Evolutionary conservation across 805 yeast species (phyloP).

Genomic region (Zygosaccharomyces gambellarensis): DNA sequence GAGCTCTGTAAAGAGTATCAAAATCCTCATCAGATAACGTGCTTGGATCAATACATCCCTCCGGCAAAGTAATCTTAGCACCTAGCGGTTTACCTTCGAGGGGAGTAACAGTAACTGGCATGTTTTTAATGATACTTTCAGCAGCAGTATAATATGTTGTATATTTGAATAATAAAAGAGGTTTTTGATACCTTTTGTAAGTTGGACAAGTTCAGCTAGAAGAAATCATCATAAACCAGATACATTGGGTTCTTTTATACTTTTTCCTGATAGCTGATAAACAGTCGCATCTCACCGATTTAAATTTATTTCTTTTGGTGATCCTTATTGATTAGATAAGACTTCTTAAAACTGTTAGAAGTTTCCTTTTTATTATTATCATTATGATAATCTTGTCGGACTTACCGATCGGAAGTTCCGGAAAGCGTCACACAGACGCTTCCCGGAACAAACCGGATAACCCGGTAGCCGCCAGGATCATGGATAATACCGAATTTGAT

Average conservation of each 20-base stretch:
- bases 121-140: neutral
- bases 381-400: neutral
- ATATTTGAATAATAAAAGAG: neutral
- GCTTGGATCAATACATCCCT: conserved; percentile 69
- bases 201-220: neutral
- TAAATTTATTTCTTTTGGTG: neutral
- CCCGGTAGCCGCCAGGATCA: neutral
- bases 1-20: conserved; percentile 53
- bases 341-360: neutral
- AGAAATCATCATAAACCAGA: neutral
- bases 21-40: conserved; percentile 62
- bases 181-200: too few species aligned
- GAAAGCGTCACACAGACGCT: neutral
- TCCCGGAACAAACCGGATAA: neutral
- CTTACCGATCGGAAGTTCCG: neutral
- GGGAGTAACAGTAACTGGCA: conserved; percentile 21
- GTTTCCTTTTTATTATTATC: neutral
- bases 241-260: neutral
- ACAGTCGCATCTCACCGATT: neutral
- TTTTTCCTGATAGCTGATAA: neutral
- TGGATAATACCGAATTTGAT: neutral
- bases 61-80: conserved; percentile 61
- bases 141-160: neutral
- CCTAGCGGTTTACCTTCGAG: conserved; percentile 50
- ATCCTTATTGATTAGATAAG: neutral